Base-by-base conservation (phyloP, 306 rosid species). In the Corylus heterophylla region DNA sequence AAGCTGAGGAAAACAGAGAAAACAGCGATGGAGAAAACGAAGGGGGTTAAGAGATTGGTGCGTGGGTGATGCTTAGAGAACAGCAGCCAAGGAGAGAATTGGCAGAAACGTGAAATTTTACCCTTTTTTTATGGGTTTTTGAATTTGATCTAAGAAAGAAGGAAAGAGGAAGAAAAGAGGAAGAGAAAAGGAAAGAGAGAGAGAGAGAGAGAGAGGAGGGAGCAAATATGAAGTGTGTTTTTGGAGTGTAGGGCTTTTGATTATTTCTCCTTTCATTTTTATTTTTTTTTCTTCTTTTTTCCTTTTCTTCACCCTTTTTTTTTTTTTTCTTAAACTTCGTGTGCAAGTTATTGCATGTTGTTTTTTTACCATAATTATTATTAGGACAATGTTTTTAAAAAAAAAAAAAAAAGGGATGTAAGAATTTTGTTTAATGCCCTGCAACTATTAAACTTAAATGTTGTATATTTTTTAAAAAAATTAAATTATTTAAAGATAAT, bases 91-190 rank as follows among this genome's bases (percentile, higher is more conserved):
- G 22, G 49, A 54, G 37, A 44, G 64, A 73, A 69, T 71, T 80
- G 58, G 27, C 18, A 37, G 59, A 62, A 51, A 18, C 12, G 59
- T 64, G 74, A 81, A 59, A 2, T 42, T 39, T 16, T 63, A 31
- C 71, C 7, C 7, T 42, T 42, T 74, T 51, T 69, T 77, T 79
- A 76, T 84, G 87, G 73, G 75, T 69, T 37, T 82, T 83, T 77
- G 86, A 85, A 86, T 85, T 42, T 88, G 90, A 88, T 88, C 86
- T 78, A 81, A 49, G 52, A 55, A 68, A 88, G 89, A 74, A 55
- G 47, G 51, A 79, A 68, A 67, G 70, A 76, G 58, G 80, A 54
- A 31, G 20, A 51, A 35, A 74, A 55, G 25, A 16, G 25, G 18
- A 47, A 73, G 45, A 8, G 18, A 25, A 14, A 68, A 54, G 25